Conservation (phyloP, 1,284 basidiomycete genomes). For the Paramarasmius palmivorus region DNA sequence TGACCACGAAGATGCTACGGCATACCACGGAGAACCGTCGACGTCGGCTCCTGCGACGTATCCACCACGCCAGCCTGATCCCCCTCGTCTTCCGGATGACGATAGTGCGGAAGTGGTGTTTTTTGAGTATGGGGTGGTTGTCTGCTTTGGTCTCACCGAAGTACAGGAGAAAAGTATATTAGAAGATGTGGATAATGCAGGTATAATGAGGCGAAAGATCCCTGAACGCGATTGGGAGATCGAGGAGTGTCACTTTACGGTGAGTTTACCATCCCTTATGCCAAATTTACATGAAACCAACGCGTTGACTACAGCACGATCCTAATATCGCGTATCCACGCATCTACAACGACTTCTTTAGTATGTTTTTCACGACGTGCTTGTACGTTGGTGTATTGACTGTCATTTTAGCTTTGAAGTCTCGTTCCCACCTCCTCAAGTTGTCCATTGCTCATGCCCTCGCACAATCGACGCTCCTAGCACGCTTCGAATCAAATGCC, state of each 20-base stretch:
- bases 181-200: conserved; percentile 78
- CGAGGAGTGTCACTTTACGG: conserved; percentile 86
- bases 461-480: conserved; percentile 91
- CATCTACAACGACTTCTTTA: conserved; percentile 93
- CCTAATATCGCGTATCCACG: conserved; percentile 81
- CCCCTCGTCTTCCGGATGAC: conserved; percentile 30
- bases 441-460: conserved; percentile 94
- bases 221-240: conserved; percentile 82
- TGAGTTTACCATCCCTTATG: conserved; percentile 34
- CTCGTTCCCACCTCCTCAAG: conserved; percentile 82
- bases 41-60: neutral
- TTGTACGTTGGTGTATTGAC: neutral
- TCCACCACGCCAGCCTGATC: conserved; percentile 3
- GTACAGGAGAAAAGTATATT: conserved; percentile 76
- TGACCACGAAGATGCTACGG: conserved; percentile 3
- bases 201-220: conserved; percentile 61
- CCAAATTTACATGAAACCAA: neutral
- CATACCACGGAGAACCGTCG: conserved; percentile 8
- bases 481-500: conserved; percentile 85
- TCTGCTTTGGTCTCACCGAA: conserved; percentile 85
- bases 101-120: conserved; percentile 84
- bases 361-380: conserved; percentile 39
- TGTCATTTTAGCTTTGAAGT: conserved; percentile 72
- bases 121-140: conserved; percentile 84
- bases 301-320: conserved; percentile 66